Evolutionary conservation across 345 rosid genomes (phyloP), one percentile per base, ranked within the genome.

Genomic region (Reutealis trisperma): DNA sequence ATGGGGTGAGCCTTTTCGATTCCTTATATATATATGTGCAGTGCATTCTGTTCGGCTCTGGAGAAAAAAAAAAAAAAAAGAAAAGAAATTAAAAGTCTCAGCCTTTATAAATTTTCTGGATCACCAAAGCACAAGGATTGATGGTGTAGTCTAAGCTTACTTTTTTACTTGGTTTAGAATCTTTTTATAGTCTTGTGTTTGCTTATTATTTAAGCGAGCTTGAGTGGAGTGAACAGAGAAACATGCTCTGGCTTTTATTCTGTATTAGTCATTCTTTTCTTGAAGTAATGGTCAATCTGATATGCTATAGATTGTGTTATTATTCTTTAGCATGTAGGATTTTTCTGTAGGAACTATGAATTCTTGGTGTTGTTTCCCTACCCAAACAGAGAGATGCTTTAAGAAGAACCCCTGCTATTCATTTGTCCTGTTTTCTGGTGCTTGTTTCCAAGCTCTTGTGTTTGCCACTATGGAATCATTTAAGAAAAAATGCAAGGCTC

Each of bases 1-100:
- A 89, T 87, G 94, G 89, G 90, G 93, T 92, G 72, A 85, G 90
- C 77, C 77, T 72, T 77, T 78, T 80, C 66, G 67, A 47, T 67
- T 32, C 67, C 12, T 74, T 18, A 6, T 24, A 1, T 34, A 6
- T 16, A 41, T 25, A 11, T 44, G 16, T 54, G 25, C 19, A 21
- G 18, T 21, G 18, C n/a, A 8, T 60, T 73, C 54, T 60, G 37
- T 63, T 24, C 41, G 51, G 32, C 61, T 59, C n/a, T 24, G 41
- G 24, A 44, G 4, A 55, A 25, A 60, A 72, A 72, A 37, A 6
- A 1, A 34, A 34, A 34, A 4, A 1, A 34, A 34, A 2, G 37
- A 32, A 32, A 32, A 32, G 37, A n/a, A n/a, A n/a, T n/a, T n/a
- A 34, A 34, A 34, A 34, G 41, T 37, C 41, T 37, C 41, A 37